Evolutionary conservation across 768 basidiomycete genomes (phyloP).

Genomic region (Cyathus striatus): DNA sequence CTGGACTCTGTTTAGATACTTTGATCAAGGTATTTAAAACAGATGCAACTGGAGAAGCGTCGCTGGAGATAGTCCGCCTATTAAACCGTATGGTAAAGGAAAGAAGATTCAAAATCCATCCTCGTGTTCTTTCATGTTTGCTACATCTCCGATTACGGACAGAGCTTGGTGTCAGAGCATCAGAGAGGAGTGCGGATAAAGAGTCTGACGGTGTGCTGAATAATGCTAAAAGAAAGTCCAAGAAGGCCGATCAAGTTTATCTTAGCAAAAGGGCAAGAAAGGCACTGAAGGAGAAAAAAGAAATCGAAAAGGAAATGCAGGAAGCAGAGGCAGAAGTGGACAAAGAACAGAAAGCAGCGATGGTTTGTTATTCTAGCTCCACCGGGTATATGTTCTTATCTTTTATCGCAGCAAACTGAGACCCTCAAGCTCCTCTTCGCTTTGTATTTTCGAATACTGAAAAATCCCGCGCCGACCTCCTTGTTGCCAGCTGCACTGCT

Average conservation of each 20-base stretch:
- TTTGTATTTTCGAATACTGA: slow-evolving; percentile 93
- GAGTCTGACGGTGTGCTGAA: slow-evolving; percentile 20
- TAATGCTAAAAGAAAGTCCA: slow-evolving; percentile 46
- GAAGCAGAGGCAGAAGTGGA: slow-evolving; percentile 95
- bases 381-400: no score
- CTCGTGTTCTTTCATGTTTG: slow-evolving; percentile 81
- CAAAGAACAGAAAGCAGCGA: slow-evolving; percentile 79
- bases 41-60: slow-evolving; percentile 76
- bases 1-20: slow-evolving; percentile 79
- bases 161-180: slow-evolving; percentile 79
- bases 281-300: slow-evolving; percentile 80
- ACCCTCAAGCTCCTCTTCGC: slow-evolving; percentile 96
- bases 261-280: slow-evolving; percentile 92
- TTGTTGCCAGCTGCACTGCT: slow-evolving; percentile 84
- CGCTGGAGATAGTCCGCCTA: slow-evolving; percentile 85
- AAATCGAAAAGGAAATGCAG: slow-evolving; percentile 85
- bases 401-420: slow-evolving; percentile 91
- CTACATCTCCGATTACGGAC: slow-evolving; percentile 81
- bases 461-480: slow-evolving; percentile 72
- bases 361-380: no score
- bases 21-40: slow-evolving; percentile 78
- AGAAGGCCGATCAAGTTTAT: slow-evolving; percentile 61
- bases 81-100: slow-evolving; percentile 97
- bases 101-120: slow-evolving; percentile 83
- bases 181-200: slow-evolving; percentile 61